Conservation (phyloP, 2,329 filamentous ascomycete genomes). For the Paracoccidioides brasiliensis region DNA sequence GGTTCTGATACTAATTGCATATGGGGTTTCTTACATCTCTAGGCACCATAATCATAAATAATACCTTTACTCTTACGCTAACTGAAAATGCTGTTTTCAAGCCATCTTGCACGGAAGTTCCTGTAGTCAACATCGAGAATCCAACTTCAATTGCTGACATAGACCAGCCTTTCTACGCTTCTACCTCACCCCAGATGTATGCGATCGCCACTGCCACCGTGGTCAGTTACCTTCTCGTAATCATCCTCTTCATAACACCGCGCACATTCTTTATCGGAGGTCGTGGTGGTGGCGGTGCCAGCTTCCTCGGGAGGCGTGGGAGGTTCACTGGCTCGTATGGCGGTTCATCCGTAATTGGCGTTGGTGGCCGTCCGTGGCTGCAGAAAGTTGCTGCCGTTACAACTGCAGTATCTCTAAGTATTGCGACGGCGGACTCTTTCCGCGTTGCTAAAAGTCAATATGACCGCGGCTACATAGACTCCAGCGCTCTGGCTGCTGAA, state of each 20-base stretch:
- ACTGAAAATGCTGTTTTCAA: constrained; percentile 37
- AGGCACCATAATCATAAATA: constrained; percentile 32
- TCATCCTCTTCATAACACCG: constrained; percentile 90
- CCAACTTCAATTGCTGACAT: constrained; percentile 21
- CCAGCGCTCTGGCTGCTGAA: constrained; percentile 56
- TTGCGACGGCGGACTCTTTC: constrained; percentile 87
- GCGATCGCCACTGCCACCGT: constrained; percentile 84
- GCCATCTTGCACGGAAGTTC: constrained; percentile 30
- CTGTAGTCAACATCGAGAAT: not conserved
- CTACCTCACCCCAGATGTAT: constrained; percentile 84
- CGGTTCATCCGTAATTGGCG: constrained; percentile 58
- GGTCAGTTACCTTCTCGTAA: constrained; percentile 79
- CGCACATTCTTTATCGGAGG: constrained; percentile 83
- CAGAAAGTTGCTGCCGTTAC: constrained; percentile 59
- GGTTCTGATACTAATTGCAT: not conserved
- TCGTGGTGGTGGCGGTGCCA: constrained; percentile 43
- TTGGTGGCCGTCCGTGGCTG: constrained; percentile 85
- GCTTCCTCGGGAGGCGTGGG: constrained; percentile 65
- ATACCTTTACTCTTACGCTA: constrained; percentile 32
- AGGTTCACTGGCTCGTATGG: constrained; percentile 71
- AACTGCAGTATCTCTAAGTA: constrained; percentile 71
- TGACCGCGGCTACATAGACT: constrained; percentile 64
- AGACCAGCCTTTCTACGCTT: constrained; percentile 82
- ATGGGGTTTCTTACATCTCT: constrained; percentile 13
- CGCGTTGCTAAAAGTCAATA: constrained; percentile 74